Base-by-base conservation (phyloP, 192 early-diverging fungal species). In the Radiomyces spectabilis region DNA sequence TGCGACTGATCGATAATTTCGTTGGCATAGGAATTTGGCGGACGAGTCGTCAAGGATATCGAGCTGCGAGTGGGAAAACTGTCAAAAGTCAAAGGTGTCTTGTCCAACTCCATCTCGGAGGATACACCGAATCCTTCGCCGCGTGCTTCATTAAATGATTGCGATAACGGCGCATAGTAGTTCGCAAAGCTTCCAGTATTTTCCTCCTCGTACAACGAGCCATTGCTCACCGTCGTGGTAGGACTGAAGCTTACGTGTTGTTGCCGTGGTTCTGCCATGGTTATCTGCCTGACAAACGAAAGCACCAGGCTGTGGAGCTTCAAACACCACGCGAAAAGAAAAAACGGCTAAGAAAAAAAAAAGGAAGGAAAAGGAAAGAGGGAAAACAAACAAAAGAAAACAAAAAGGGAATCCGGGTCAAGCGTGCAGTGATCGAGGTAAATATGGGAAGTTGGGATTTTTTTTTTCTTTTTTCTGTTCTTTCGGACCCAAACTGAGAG, bases 1-100 rank as follows among this genome's bases (percentile, higher is more conserved):
- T 58, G 61, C 22, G 77, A 79, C 25, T 72, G 72, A 65, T 79
- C 77, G 53, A 74, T 68, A 29, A 74, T 66, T 44, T 76, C 77
- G 33, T 64, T 72, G 57, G 34, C 15, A 18, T 60, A 48, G 13
- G 41, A 39, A 26, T 39, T 62, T 21, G 34, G 31, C 2, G 57
- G 15, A 31, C 37, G 25, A 26, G 41, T 10, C 44, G 30, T 25
- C 45, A 53, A 16, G 22, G 46, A n/a, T 37, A 43, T 21, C 7
- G 34, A 33, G 15, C 16, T 54, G 39, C 19, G 16, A 33, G 45
- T 39, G 30, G 27, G 26, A 48, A 47, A 37, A 29, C 15, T 8
- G 35, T 49, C 8, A 41, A 41, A 24, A 13, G 31, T 80, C 74
- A 10, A 82, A 54, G 16, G 78, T 78, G 51, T 73, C 72, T 41